These are phyloP conservation scores for Ustilago vetiveriae DNA, from an alignment of 1,284 basidiomycete species.

Conservation along the genomic window DNA sequence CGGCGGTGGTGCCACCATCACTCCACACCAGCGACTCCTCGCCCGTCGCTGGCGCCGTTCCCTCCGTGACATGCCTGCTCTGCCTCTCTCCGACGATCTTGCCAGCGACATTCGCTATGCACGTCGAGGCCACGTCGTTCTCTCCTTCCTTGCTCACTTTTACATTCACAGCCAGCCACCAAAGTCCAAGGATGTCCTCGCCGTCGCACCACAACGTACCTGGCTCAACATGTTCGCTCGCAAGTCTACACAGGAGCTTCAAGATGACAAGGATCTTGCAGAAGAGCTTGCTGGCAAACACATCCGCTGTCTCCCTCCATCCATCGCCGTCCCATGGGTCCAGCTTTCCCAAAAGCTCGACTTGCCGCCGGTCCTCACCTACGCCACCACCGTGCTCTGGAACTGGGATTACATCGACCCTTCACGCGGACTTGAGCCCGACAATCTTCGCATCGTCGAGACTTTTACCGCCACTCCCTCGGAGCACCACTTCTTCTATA, in stretches of 20 bases:
- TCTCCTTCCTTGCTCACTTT: constrained; percentile 86
- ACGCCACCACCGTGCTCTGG: constrained; percentile 91
- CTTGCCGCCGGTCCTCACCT: constrained; percentile 88
- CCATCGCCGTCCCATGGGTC: constrained; percentile 77
- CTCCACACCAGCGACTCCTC: constrained; percentile 27
- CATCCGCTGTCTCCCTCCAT: constrained; percentile 75
- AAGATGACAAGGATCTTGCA: constrained; percentile 37
- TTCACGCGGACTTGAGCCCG: constrained; percentile 53
- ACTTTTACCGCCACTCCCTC: constrained; percentile 84
- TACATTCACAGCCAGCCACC: constrained; percentile 79
- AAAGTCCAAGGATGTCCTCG: constrained; percentile 7
- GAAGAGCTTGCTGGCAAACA: constrained; percentile 49
- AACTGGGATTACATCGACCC: constrained; percentile 76
- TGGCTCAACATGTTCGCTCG: constrained; percentile 45
- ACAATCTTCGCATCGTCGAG: constrained; percentile 70
- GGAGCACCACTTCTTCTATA: constrained; percentile 88
- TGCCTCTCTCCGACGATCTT: constrained; percentile 45
- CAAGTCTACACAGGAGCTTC: constrained; percentile 20
- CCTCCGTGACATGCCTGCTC: constrained; percentile 69
- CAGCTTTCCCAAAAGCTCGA: constrained; percentile 79
- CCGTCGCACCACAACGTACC: constrained; percentile 4
- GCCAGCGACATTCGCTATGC: constrained; percentile 55
- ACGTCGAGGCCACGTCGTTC: constrained; percentile 82
- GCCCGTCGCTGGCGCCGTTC: constrained; percentile 73
- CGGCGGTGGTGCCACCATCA: constrained; percentile 48